Evolutionary conservation across 495 filamentous ascomycete genomes (phyloP), one percentile per base, ranked within the genome.

Genomic region (Hypoxylon intermedium): DNA sequence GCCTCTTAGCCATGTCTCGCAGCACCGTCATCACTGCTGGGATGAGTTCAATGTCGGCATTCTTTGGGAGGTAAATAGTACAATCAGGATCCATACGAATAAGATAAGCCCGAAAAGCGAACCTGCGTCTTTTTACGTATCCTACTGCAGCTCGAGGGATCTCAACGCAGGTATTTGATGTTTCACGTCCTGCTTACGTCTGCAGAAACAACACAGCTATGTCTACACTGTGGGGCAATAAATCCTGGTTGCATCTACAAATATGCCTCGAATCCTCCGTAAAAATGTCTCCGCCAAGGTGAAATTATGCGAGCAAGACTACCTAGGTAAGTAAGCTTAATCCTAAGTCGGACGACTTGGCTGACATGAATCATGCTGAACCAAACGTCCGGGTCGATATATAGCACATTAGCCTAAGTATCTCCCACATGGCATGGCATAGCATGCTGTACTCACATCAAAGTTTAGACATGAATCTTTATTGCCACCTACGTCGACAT

Each of bases 141-240:
- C 37, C 16, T 26, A 31, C 44, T 46, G 36, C 49, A 59, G 33
- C 50, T 53, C 23, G 54, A 64, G 30, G 61, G 44, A 55, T 64
- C 38, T 59, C 23, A 13, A 64, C 44, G 54, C 44, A 51, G 55
- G 54, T 64, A 54, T 49, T 55, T n/a, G 12, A 18, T 40, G 61
- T 64, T 64, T 59, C 54, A 59, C 9, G 15, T 41, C 37, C 30
- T 53, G n/a, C 23, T 40, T 5, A 44, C 12, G 30, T 42, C 41
- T 42, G n/a, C 44, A 42, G 44, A 53, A 50, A 38, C 12, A 20
- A 21, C 26, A 16, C 43, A 43, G 43, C 24, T n/a, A 26, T 26
- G 24, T 7, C 24, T 26, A 47, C 23, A 20, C 31, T 21, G 53
- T 53, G 49, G 53, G 44, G 54, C 42, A 48, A 44, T 16, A 13